phyloP scores from a whole-genome alignment of 2,329 filamentous ascomycete species.

The Diplodia corticola region DNA sequence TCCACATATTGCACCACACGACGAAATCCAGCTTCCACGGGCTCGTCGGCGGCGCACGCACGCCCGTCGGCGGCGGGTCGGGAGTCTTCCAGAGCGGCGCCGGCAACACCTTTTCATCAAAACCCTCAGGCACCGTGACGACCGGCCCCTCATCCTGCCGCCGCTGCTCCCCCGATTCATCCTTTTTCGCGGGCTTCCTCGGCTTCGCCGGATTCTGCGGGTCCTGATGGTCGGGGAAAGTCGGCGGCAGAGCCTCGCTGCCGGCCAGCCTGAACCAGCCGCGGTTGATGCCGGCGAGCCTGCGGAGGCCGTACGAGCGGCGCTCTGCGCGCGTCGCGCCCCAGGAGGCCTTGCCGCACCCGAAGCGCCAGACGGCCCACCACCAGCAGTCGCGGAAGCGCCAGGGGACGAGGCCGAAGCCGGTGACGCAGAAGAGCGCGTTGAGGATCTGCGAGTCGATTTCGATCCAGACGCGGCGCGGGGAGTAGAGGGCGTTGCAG shows the following conservation, averaged over 20 bases:
- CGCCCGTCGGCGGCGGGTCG: slow-evolving; percentile 68
- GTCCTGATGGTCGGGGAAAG: background rate
- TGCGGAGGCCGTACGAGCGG: slow-evolving; percentile 57
- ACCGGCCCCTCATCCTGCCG: too few relatives aligned
- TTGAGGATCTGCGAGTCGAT: slow-evolving; percentile 82
- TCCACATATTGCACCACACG: slow-evolving; percentile 75
- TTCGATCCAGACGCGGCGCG: slow-evolving; percentile 82
- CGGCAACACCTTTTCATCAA: slow-evolving; percentile 58
- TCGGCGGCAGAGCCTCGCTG: slow-evolving; percentile 56
- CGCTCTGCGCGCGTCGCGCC: slow-evolving; percentile 42
- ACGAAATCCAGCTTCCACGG: slow-evolving; percentile 79
- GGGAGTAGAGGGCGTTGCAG: slow-evolving; percentile 74
- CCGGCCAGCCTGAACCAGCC: slow-evolving; percentile 74
- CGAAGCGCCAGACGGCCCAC: slow-evolving; percentile 63
- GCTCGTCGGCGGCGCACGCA: slow-evolving; percentile 65
- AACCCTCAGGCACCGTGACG: slow-evolving; percentile 24
- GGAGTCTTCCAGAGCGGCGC: slow-evolving; percentile 65
- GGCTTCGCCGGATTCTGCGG: background rate
- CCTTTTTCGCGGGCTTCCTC: slow-evolving; percentile 32
- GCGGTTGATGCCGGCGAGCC: slow-evolving; percentile 71
- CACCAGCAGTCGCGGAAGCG: slow-evolving; percentile 78
- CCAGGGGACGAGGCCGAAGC: slow-evolving; percentile 83
- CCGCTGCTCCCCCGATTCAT: too few relatives aligned
- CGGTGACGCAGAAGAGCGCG: slow-evolving; percentile 82
- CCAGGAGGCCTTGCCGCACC: slow-evolving; percentile 36